phyloP scores from a whole-genome alignment of 129 eudicot genomes.

The carrot (Daucus carota) region DH1_v3.0 NC_030381.2:20604501-20605000 shows the following conservation, averaged over 20 bases:
- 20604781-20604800: background rate
- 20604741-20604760: too few relatives aligned
- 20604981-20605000: too few relatives aligned
- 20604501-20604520: background rate
- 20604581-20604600: background rate
- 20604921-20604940: too few relatives aligned
- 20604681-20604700: background rate
- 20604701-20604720: background rate
- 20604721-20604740: too few relatives aligned
- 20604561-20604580: constrained; percentile 5
- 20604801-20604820: background rate
- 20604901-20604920: too few relatives aligned
- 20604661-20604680: constrained; percentile 13
- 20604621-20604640: background rate
- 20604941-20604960: too few relatives aligned
- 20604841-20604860: too few relatives aligned
- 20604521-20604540: background rate
- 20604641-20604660: background rate
- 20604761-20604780: too few relatives aligned
- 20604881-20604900: too few relatives aligned
- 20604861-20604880: too few relatives aligned
- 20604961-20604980: too few relatives aligned
- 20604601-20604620: background rate
- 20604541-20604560: background rate
- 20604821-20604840: too few relatives aligned